Evolutionary conservation across 441 rosid genomes (phyloP), one percentile per base, ranked within the genome.

Genomic region (Aquilaria agallochum): DNA sequence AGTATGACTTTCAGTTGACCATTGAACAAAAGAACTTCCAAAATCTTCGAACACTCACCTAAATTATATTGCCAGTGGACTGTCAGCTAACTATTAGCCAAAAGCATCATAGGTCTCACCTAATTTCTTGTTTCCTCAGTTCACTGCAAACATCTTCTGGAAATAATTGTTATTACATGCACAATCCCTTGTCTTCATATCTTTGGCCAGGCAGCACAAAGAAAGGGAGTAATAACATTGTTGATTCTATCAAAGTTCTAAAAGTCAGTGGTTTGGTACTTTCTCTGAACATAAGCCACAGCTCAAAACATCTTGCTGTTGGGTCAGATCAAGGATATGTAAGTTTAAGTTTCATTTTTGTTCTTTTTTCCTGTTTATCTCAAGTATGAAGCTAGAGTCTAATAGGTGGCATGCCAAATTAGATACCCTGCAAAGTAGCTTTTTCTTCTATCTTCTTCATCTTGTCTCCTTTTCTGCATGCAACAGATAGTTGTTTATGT

Each of bases 321-420:
- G 97, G 97, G 60, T 71, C 96, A 64, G 96, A 88, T 68, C 83
- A 85, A 74, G 99, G 99, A 86, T 81, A 87, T 74, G 97, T 89
- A 84, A 78, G 92, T 47, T 60, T 64, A 20, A 34, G 31, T 59
- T 66, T 55, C 33, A 6, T 14, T 45, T 50, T 45, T 64, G 53
- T 42, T 34, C 50, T 59, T 47, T 42, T 55, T 54, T 56, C 55
- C 68, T 52, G 27, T 20, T 60, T 50, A 44, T 34, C 33, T 33
- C 54, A 11, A 54, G 42, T 15, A 46, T 54, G 27, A 11, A 51
- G 20, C 40, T 42, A 40, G 33, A 54, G 11, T 40, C 47, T n/a
- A 20, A 5, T n/a, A 42, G 58, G 48, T 13, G 53, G 32, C 1
- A 11, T n/a, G 53, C 58, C 45, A 6, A 20, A 36, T 36, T 36